Evolutionary conservation across 164 flowering plant genomes (phyloP).

Genomic region (Liquidambar formosana): DNA sequence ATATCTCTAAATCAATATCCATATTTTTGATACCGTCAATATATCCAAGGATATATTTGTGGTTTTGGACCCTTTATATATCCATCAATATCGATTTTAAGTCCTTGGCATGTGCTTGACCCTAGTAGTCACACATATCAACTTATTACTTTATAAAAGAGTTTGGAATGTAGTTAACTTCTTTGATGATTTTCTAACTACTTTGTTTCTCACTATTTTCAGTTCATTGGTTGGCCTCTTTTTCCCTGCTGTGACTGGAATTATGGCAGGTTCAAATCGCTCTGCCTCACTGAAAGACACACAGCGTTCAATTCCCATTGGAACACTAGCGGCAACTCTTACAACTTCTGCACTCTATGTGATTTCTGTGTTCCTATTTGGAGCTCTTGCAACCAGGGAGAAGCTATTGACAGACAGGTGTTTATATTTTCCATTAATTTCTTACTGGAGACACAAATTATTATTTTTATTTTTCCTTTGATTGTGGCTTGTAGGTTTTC

Average conservation of each 20-base stretch:
- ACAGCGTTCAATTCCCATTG: slow-evolving; percentile 94
- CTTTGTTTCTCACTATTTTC: slow-evolving; percentile 18
- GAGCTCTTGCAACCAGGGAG: slow-evolving; percentile 88
- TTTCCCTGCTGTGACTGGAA: slow-evolving; percentile 99
- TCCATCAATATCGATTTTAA: too few species aligned
- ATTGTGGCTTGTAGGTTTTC: background rate
- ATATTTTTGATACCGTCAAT: too few species aligned
- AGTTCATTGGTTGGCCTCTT: slow-evolving; percentile 98
- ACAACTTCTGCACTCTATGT: slow-evolving; percentile 74
- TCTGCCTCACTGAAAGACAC: slow-evolving; percentile 97
- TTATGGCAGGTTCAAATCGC: slow-evolving; percentile 99
- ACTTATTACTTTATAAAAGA: background rate
- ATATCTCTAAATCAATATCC: too few species aligned
- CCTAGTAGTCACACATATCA: background rate
- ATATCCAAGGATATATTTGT: too few species aligned
- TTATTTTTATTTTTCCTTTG: background rate
- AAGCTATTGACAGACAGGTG: slow-evolving; percentile 97
- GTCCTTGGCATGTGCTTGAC: background rate
- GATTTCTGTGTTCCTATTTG: slow-evolving; percentile 81
- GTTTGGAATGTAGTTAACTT: background rate
- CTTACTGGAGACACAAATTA: background rate
- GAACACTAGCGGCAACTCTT: slow-evolving; percentile 92
- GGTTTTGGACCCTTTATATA: too few species aligned
- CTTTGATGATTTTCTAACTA: slow-evolving; percentile 9
- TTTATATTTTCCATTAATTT: background rate